Base-by-base conservation (phyloP, 176 grass and related monocot genomes). In the Dendrocalamus sinicus region DNA sequence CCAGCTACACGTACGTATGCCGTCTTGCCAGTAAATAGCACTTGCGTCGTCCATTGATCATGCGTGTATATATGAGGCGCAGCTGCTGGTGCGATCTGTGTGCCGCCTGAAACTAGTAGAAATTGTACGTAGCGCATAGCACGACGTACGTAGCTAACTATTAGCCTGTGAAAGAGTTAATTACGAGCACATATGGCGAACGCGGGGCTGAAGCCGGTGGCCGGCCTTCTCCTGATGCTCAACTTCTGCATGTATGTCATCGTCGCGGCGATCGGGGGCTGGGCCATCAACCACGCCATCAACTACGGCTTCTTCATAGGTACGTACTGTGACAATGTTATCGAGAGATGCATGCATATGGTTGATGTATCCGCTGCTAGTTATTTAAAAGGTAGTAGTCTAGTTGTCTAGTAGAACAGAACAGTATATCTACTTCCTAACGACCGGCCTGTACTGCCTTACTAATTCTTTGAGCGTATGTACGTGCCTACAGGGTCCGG, bases 171-270 rank as follows among this genome's bases (percentile, higher is more conserved):
- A 71, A 69, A 8, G 11, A 0, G 7, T 32, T 6, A 2, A 16
- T 1, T 9, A 37, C 20, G 79, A 46, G 58, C 58, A 22, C 55
- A 12, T 7, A 96, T 99, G 93, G 93, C 93, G 44, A 83, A 67
- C 60, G 84, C n/a, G 19, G 90, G 87, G 11, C 47, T 90, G 52
- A 92, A 89, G 82, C 79, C 89, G 75, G 82, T 89, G 26, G 93
- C 90, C 13, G 74, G 88, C 14, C 66, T 94, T 75, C 90, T 99
- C 35, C 88, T 99, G 75, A 9, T 87, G 59, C 94, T 99, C 79
- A 99, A 99, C 91, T 90, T 99, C 66, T 91, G 90, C 87, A 96
- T 99, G 97, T 96, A 99, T 64, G 30, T 78, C 65, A 99, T 99
- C 55, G 79, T 99, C 8, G 90, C 94, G 23, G 92, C 94, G 11